These are phyloP conservation scores for Hsuehochloa calcarea DNA, from an alignment of 176 grass and related monocot genomes.

Conservation along the genomic window DNA sequence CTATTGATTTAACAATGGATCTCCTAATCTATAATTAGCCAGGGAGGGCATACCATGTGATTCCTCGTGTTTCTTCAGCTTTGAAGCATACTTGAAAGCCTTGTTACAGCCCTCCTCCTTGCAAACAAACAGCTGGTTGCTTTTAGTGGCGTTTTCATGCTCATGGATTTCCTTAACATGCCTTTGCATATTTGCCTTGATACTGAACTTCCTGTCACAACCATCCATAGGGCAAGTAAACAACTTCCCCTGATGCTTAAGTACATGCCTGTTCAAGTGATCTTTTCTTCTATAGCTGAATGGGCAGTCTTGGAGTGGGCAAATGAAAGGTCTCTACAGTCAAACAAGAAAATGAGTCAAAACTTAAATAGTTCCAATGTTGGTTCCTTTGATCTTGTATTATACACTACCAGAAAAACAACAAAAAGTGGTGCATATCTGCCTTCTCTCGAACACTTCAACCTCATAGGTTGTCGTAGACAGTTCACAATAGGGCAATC, in stretches of 20 bases:
- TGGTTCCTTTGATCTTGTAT: neutral
- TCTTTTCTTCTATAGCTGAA: constrained; percentile 65
- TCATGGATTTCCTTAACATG: constrained; percentile 61
- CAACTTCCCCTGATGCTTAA: constrained; percentile 55
- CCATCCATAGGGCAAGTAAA: constrained; percentile 50
- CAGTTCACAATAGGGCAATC: neutral
- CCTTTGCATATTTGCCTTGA: constrained; percentile 60
- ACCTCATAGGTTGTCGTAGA: neutral
- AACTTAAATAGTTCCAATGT: neutral
- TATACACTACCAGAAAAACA: neutral
- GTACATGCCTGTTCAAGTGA: constrained; percentile 63
- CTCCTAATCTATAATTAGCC: neutral
- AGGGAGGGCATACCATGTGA: constrained; percentile 51
- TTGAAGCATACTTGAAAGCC: constrained; percentile 64
- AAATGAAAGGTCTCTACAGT: constrained; percentile 50
- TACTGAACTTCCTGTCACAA: constrained; percentile 51
- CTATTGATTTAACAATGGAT: neutral
- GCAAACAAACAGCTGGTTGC: constrained; percentile 45
- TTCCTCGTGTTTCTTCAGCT: constrained; percentile 68
- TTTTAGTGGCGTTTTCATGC: constrained; percentile 20
- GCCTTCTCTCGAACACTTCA: neutral
- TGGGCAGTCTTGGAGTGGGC: constrained; percentile 56
- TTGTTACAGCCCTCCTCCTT: constrained; percentile 65
- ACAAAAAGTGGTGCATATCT: neutral
- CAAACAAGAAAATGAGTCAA: neutral